Evolutionary conservation across 2,329 filamentous ascomycete genomes (phyloP).

Genomic region (Fusarium caatingaense): DNA sequence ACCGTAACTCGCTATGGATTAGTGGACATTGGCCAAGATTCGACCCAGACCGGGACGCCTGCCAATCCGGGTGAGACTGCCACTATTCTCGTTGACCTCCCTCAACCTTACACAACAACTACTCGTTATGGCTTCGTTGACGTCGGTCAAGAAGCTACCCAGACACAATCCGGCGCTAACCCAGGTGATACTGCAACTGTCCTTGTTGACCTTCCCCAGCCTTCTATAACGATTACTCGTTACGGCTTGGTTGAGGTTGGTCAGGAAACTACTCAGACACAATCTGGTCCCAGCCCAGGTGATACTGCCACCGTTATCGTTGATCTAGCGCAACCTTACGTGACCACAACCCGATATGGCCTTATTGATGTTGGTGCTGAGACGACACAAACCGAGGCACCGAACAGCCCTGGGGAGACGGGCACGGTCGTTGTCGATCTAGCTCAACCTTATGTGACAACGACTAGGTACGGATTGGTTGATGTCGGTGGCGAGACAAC

Average conservation of each 20-base stretch:
- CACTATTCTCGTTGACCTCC: too few species aligned
- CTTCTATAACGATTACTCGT: not conserved
- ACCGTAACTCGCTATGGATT: too few species aligned
- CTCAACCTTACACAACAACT: too few species aligned
- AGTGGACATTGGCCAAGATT: too few species aligned
- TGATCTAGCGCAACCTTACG: not conserved
- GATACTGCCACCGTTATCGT: not conserved
- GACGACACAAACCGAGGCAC: not conserved
- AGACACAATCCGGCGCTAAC: too few species aligned
- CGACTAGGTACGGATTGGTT: not conserved
- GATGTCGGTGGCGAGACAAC: not conserved
- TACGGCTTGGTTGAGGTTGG: not conserved
- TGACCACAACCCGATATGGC: not conserved
- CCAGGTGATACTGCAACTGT: too few species aligned
- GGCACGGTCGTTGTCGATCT: not conserved
- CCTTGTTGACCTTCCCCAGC: not conserved
- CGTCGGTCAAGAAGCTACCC: too few species aligned
- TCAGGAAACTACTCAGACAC: not conserved
- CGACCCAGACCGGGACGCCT: too few species aligned
- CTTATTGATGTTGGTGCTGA: not conserved
- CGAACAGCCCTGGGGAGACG: rapidly evolving
- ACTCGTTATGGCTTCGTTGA: too few species aligned
- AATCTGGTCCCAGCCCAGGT: not conserved
- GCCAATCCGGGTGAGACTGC: too few species aligned
- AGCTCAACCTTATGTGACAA: not conserved